Conservation (phyloP, 768 basidiomycete genomes). For the Trametopsis cervina region DNA sequence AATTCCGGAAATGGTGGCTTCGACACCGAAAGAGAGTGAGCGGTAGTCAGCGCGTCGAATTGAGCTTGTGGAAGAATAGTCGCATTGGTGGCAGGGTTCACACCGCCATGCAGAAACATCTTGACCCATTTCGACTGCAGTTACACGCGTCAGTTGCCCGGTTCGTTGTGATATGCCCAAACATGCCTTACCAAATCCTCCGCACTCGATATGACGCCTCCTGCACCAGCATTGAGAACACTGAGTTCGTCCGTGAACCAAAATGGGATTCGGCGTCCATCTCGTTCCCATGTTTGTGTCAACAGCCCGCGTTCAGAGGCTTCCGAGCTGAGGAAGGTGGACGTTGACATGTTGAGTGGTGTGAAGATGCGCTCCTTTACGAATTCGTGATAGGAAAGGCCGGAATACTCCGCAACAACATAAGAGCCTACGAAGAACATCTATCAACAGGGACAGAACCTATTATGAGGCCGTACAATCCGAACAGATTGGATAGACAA, state of each 20-base stretch:
- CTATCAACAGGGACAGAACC: conserved; percentile 15
- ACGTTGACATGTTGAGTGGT: conserved; percentile 33
- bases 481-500: neutral
- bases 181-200: conserved; percentile 32
- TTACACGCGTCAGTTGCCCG: neutral
- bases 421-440: conserved; percentile 32
- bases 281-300: conserved; percentile 27
- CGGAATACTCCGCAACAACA: conserved; percentile 28
- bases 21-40: conserved; percentile 21
- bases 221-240: conserved; percentile 30
- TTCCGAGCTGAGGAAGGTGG: conserved; percentile 29
- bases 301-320: conserved; percentile 26
- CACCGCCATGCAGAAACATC: conserved; percentile 28
- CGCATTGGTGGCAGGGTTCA: conserved; percentile 22
- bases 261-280: conserved; percentile 28
- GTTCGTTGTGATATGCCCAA: neutral
- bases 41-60: conserved; percentile 25
- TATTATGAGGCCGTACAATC: neutral
- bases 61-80: conserved; percentile 27
- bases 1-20: conserved; percentile 9
- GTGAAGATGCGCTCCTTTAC: conserved; percentile 34
- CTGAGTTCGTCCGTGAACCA: conserved; percentile 24
- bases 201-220: conserved; percentile 35
- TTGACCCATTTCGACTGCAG: conserved; percentile 34
- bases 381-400: conserved; percentile 29